Conservation (phyloP, 73 alveolate genomes). For the Symbiodinium pilosum region DNA sequence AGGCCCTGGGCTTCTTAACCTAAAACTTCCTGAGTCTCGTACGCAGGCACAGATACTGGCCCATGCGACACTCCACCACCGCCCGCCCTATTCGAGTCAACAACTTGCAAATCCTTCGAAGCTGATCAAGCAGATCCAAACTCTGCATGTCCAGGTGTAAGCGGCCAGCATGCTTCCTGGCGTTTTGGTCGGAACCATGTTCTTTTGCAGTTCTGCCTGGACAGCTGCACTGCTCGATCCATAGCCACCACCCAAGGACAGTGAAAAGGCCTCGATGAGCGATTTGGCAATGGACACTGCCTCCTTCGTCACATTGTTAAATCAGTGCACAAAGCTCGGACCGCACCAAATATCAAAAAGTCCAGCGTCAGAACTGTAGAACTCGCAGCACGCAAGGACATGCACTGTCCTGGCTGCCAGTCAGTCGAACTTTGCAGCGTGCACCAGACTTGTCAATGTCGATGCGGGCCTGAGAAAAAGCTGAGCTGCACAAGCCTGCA, state of each 20-base stretch:
- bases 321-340: neutral
- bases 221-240: neutral
- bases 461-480: conserved; percentile 45
- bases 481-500: neutral
- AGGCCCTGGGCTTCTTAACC: too few species aligned
- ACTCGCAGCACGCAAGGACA: neutral
- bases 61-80: conserved; percentile 59
- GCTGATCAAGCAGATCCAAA: neutral
- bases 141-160: conserved; percentile 4
- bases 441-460: conserved; percentile 92
- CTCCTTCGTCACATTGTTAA: conserved; percentile 40
- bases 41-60: conserved; percentile 64
- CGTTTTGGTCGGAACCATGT: conserved; percentile 84
- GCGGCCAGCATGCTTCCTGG: conserved; percentile 26
- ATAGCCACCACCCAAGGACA: neutral
- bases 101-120: neutral
- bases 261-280: conserved; percentile 49
- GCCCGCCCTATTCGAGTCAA: neutral
- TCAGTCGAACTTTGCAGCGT: conserved; percentile 79
- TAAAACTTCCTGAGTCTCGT: neutral
- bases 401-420: conserved; percentile 70
- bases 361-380: neutral
- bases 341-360: neutral
- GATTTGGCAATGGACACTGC: conserved; percentile 85
- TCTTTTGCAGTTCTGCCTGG: conserved; percentile 83